Evolutionary conservation across 2,329 filamentous ascomycete species (phyloP), one percentile per base, ranked within the genome.

Genomic region (Pestalotiopsis sp.): DNA sequence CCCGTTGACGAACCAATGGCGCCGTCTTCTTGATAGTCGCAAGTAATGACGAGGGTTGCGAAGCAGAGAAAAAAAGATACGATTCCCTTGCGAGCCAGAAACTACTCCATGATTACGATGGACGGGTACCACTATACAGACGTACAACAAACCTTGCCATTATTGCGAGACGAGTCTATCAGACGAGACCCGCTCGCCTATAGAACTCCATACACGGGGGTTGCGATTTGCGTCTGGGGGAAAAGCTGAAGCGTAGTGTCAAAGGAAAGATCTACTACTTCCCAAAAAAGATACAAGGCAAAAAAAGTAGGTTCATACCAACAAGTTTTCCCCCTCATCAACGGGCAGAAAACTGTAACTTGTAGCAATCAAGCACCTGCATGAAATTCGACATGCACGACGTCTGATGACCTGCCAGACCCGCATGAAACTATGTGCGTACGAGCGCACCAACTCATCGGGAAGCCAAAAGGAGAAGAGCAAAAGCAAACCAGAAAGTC

Each of bases 331-430:
- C 20, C 45, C 14, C 17, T n/a, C 14, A 23, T 9, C 6, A 52
- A 3, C 45, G 20, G 17, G 17, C 17, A 52, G 20, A 52, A 52
- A n/a, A 52, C 45, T 52, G 45, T n/a, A 52, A 52, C 45, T 52
- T 52, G 23, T 59, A 11, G 27, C 7, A 59, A 14, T 27, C n/a
- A n/a, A 59, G 31, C 31, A 59, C 20, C 12, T 25, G 49, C 63
- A 66, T 66, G 63, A 58, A 25, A 49, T 39, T 45, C 39, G 20
- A 52, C 49, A 56, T 66, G 65, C 31, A 59, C 20, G 38, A 67
- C 20, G 65, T 67, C 65, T 59, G 65, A 45, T 67, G 65, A 67
- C 65, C 65, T 61, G 65, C 65, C 65, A 45, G 27, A 67, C 56
- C 45, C 58, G 65, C 65, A 67, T 59, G 52, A 60, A 59, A 59